Base-by-base conservation (phyloP, 2,329 filamentous ascomycete genomes). In the Aspergillus bombycis region DNA sequence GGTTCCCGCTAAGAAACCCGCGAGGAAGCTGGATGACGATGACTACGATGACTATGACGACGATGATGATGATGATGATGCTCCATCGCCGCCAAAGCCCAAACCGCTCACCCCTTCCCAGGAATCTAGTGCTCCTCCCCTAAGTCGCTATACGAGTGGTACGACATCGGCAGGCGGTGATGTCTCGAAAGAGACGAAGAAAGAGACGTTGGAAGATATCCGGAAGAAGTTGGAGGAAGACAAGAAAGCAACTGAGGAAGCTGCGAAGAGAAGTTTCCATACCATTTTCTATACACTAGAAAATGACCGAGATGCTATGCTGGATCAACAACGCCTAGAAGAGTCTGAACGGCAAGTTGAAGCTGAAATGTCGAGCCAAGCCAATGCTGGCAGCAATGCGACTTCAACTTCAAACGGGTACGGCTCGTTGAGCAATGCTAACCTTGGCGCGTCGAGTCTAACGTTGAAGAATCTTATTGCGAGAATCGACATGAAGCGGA, bases 401-500 rank as follows among this genome's bases (percentile, higher is more conserved):
- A 83, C 84, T 65, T 80, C 80, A 21, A 81, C 83, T 41, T 82
- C 83, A 16, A 86, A 88, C 68, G 91, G 92, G 68, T 92, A 96
- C 73, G 94, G 95, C 60, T 93, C 93, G 38, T 84, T 99, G 62
- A 97, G 93, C 76, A 97, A 88, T 77, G 92, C 94, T 60, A 98
- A 99, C 78, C 86, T 99, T 14, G 95, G 95, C 75, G 94, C 95
- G 58, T 98, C 95, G 3, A 98, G 94, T 77, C 83, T 99, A 68
- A 98, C 95, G 5, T 84, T 99, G 61, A 99, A 99, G 80, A 94
- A 99, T 78, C 88, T 99, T 65, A 98, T 99, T 74, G 93, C 94
- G 48, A 88, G 94, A 62, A 97, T 99, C 74, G 95, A 99, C 78
- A 88, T 92, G 79, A 95, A 97, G 81, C 90, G 95, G 73, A 90